Conservation (phyloP, 192 early-diverging fungal species). For the Backusella mclennaniae region DNA sequence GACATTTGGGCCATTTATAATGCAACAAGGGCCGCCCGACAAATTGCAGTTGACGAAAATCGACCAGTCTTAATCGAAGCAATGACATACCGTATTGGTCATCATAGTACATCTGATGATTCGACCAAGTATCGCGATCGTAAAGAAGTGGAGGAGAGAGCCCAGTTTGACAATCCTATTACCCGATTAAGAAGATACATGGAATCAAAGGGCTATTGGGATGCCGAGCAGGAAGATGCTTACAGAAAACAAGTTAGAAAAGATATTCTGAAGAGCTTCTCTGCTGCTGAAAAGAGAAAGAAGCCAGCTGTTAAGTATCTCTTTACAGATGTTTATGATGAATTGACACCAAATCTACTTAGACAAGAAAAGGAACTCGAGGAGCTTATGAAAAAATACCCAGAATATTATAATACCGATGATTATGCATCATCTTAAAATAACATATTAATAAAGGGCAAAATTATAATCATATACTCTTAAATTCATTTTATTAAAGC, state of each 20-base stretch:
- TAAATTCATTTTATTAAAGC: neutral
- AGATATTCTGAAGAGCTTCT: conserved; percentile 79
- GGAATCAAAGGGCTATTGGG: conserved; percentile 84
- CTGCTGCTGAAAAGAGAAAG: conserved; percentile 80
- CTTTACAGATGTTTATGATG: conserved; percentile 95
- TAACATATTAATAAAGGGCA: neutral
- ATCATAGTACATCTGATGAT: conserved; percentile 98
- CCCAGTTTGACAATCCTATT: conserved; percentile 85
- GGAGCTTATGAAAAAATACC: conserved; percentile 78
- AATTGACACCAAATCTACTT: conserved; percentile 71
- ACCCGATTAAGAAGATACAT: conserved; percentile 89
- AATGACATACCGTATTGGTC: conserved; percentile 96
- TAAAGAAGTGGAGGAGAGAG: conserved; percentile 90
- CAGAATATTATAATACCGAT: conserved; percentile 68
- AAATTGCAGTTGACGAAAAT: conserved; percentile 77
- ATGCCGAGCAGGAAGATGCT: conserved; percentile 64
- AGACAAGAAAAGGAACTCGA: conserved; percentile 81
- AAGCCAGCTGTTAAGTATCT: conserved; percentile 82
- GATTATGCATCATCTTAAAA: conserved; percentile 21
- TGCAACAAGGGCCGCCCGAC: conserved; percentile 80
- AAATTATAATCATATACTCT: neutral
- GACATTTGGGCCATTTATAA: conserved; percentile 98
- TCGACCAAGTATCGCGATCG: conserved; percentile 93
- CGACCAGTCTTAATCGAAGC: conserved; percentile 95
- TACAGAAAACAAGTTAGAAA: conserved; percentile 63